A percentile compares a stretch with the other conserved stretches of the same genome.
Evolutionary conservation across 345 rosid genomes (phyloP).

Genomic region (Acer negundo): DNA sequence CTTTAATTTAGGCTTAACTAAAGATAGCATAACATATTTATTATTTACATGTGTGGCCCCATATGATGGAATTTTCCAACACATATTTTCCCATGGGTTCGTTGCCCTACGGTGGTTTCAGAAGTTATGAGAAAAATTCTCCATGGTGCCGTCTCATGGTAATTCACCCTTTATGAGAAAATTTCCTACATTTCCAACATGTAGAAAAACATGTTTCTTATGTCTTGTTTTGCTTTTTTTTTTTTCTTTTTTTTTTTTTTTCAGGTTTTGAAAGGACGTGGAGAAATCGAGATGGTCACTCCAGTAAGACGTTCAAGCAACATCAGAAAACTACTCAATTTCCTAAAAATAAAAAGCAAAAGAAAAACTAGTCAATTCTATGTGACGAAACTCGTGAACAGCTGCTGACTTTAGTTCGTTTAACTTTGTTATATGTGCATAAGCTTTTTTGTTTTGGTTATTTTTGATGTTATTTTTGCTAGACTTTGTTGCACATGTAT

Average conservation of each 20-base stretch:
- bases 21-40: too few species aligned
- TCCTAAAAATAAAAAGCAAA: too few species aligned
- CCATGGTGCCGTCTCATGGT: constrained; percentile 56
- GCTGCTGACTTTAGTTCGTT: constrained; percentile 23
- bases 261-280: constrained; percentile 30
- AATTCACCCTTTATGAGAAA: constrained; percentile 71
- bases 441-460: too few species aligned
- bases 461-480: too few species aligned
- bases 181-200: constrained; percentile 34
- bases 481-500: too few species aligned
- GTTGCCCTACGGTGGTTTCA: constrained; percentile 75
- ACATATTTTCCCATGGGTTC: constrained; percentile 56
- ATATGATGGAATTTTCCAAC: too few species aligned
- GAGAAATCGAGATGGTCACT: constrained; percentile 59
- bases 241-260: background rate
- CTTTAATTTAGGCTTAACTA: too few species aligned
- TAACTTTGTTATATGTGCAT: too few species aligned
- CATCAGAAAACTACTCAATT: constrained; percentile 13
- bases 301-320: constrained; percentile 90
- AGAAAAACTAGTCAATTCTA: constrained; percentile 45
- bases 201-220: constrained; percentile 9
- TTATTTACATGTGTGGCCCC: too few species aligned
- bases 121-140: constrained; percentile 53
- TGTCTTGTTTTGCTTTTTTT: background rate
- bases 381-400: constrained; percentile 36